Percentiles rank a stretch among this genome's conserved stretches.
Conservation (phyloP, 306 rosid genomes). For the Ziziphus jujuba region DNA sequence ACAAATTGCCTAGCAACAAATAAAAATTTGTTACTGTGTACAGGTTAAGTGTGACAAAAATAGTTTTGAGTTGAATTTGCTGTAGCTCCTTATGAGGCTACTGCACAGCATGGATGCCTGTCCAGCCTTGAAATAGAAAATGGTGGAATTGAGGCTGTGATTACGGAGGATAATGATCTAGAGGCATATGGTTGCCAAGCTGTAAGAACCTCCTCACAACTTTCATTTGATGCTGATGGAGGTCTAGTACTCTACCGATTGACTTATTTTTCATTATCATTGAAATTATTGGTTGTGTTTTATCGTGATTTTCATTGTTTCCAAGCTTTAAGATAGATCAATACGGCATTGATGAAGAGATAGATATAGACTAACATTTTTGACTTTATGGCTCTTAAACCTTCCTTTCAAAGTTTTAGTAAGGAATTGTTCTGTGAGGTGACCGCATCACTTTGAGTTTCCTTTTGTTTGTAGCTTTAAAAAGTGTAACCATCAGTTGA, state of each 20-base stretch:
- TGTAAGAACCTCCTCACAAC: conserved; percentile 60
- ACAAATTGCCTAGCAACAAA: too few species aligned
- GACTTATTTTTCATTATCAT: conserved; percentile 13
- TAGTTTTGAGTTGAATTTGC: conserved; percentile 89
- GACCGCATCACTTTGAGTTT: conserved; percentile 8
- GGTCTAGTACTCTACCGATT: conserved; percentile 33
- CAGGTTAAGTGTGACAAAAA: too few species aligned
- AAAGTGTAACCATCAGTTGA: conserved; percentile 5
- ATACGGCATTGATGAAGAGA: conserved; percentile 72
- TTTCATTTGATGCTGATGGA: conserved; percentile 41
- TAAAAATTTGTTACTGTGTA: too few species aligned
- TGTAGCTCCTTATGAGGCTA: conserved; percentile 97
- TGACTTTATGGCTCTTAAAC: conserved; percentile 43
- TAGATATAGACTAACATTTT: conserved; percentile 62
- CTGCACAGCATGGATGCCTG: conserved; percentile 87
- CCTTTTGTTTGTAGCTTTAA: not conserved
- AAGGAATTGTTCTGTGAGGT: conserved; percentile 56
- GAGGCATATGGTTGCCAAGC: too few species aligned
- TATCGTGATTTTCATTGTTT: conserved; percentile 35
- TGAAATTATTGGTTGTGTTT: conserved; percentile 18
- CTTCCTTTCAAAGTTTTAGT: conserved; percentile 69
- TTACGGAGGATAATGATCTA: conserved; percentile 71
- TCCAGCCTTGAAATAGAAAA: conserved; percentile 56
- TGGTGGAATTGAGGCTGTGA: conserved; percentile 74
- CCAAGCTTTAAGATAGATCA: conserved; percentile 83